phyloP scores from a whole-genome alignment of 2,329 filamentous ascomycete species.

The Rhexocercosporidium sp. region DNA sequence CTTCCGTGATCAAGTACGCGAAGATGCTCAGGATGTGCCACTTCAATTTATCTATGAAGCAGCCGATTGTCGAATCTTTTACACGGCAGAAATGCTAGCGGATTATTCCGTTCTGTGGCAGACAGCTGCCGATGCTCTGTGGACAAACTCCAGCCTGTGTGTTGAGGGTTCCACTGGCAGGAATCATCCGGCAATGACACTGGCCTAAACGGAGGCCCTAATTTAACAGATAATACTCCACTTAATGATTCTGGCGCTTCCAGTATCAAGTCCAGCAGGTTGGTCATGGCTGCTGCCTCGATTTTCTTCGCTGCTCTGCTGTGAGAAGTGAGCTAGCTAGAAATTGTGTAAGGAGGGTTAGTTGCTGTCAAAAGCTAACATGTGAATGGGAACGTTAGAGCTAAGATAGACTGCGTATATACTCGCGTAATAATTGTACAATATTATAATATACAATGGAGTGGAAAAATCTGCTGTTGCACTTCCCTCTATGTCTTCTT shows the following conservation, averaged over 20 bases:
- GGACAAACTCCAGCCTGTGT: constrained; percentile 2
- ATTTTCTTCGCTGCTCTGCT: neutral
- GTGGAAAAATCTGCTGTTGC: neutral
- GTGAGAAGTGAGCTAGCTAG: neutral
- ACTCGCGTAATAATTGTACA: neutral
- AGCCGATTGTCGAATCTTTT: constrained; percentile 64
- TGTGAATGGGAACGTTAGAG: neutral
- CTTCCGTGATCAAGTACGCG: constrained; percentile 25
- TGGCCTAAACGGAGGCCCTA: no score
- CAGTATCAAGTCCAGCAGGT: no score
- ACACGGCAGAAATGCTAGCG: constrained; percentile 55
- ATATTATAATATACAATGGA: neutral
- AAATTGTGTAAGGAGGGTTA: neutral
- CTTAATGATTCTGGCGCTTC: neutral
- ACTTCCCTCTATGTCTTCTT: no score
- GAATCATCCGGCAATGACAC: neutral
- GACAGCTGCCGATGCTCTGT: constrained; percentile 41
- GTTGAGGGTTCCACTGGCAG: neutral
- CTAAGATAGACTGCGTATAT: neutral
- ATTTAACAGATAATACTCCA: neutral
- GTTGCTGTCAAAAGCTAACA: neutral
- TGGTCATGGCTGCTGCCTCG: neutral
- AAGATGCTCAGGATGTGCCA: constrained; percentile 38
- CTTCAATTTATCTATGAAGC: constrained; percentile 65
- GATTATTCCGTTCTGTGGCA: constrained; percentile 56